Evolutionary conservation across 192 early-diverging fungal species (phyloP).

Genomic region (Backusella parvicylindrica): DNA sequence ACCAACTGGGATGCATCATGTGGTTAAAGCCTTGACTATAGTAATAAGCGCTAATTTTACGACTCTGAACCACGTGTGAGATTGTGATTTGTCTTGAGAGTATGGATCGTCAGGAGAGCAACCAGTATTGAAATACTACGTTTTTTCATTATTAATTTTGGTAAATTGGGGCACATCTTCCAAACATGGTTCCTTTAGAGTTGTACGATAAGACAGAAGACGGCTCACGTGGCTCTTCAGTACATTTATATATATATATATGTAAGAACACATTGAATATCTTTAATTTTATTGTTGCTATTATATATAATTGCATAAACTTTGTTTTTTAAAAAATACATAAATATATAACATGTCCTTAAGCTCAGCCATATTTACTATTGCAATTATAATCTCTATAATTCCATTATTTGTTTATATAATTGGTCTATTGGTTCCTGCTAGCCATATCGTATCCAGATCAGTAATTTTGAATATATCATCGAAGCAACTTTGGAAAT

Average conservation of each 20-base stretch:
- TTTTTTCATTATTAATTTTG: background rate
- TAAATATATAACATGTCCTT: background rate
- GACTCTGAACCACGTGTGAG: background rate
- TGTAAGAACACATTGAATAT: background rate
- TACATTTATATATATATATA: background rate
- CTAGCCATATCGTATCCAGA: constrained; percentile 20
- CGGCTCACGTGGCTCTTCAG: background rate
- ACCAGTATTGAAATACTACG: background rate
- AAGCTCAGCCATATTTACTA: background rate
- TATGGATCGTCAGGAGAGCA: background rate
- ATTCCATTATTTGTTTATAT: constrained; percentile 26
- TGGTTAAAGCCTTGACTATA: background rate
- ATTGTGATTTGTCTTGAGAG: background rate
- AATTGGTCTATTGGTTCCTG: constrained; percentile 25
- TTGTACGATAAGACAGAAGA: background rate
- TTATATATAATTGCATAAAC: background rate
- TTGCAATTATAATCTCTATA: constrained; percentile 5
- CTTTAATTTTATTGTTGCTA: background rate
- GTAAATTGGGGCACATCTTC: background rate
- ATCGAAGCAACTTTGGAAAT: constrained; percentile 15
- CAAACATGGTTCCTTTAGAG: background rate
- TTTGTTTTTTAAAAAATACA: background rate
- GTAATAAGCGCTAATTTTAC: background rate
- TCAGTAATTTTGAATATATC: constrained; percentile 11
- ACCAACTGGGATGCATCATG: background rate